phyloP scores from a whole-genome alignment of 805 yeast species.

The Candida wancherniae region DNA sequence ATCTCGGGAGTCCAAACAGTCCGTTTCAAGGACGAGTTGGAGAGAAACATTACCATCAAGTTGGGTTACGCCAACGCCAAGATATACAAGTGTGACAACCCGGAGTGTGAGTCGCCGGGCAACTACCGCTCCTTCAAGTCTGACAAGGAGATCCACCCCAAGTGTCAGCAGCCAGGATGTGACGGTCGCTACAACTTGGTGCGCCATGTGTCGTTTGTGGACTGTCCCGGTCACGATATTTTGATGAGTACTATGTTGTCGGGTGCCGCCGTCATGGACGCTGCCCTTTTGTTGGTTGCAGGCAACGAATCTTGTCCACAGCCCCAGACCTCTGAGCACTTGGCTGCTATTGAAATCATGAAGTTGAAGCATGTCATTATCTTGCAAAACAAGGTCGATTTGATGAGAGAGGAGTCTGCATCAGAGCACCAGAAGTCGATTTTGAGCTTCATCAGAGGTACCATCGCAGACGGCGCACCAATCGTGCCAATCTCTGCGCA shows the following conservation, averaged over 20 bases:
- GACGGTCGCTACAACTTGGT: conserved; percentile 82
- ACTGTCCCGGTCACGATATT: conserved; percentile 99
- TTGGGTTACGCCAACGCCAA: conserved; percentile 99
- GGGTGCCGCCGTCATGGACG: conserved; percentile 99
- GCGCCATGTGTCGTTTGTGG: conserved; percentile 97
- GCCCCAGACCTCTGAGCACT: conserved; percentile 98
- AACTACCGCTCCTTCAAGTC: conserved; percentile 93
- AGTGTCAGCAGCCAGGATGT: conserved; percentile 84
- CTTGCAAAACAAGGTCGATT: conserved; percentile 95
- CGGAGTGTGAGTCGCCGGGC: conserved; percentile 85
- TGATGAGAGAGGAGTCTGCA: conserved; percentile 96
- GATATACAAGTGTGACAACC: conserved; percentile 87
- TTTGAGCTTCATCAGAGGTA: conserved; percentile 89
- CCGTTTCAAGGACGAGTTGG: conserved; percentile 97
- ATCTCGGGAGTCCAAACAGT: conserved; percentile 99
- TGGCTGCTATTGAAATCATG: conserved; percentile 99
- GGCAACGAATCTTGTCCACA: conserved; percentile 99
- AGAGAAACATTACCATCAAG: conserved; percentile 97
- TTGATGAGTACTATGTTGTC: conserved; percentile 99
- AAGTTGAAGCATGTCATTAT: conserved; percentile 94
- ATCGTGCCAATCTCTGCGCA: conserved; percentile 98
- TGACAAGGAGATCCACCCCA: conserved; percentile 91
- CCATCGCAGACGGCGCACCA: conserved; percentile 99
- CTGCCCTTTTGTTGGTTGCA: conserved; percentile 91
- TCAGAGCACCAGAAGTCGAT: conserved; percentile 93